phyloP scores from a whole-genome alignment of 306 rosid species.

The Myrica gale region DNA sequence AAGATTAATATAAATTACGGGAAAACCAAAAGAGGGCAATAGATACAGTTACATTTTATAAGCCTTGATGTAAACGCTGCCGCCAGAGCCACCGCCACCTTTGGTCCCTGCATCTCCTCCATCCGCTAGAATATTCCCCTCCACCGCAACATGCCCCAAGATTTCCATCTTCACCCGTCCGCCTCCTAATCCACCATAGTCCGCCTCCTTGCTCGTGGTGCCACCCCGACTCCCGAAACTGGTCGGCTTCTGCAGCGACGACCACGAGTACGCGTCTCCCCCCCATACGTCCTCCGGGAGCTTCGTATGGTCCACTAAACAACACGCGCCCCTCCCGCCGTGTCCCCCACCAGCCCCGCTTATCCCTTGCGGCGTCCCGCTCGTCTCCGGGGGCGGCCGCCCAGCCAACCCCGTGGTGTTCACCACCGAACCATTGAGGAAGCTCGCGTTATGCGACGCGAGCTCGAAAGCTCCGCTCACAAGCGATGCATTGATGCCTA shows the following conservation, averaged over 20 bases:
- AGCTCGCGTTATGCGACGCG: constrained; percentile 61
- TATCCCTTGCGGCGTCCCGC: constrained; percentile 88
- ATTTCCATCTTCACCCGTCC: constrained; percentile 61
- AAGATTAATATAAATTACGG: background rate
- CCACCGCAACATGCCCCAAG: constrained; percentile 55
- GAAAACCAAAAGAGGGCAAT: constrained; percentile 17
- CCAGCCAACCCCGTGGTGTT: constrained; percentile 87
- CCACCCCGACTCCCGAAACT: constrained; percentile 89
- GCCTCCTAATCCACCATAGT: constrained; percentile 90
- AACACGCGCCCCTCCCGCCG: constrained; percentile 96
- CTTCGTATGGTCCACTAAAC: constrained; percentile 67
- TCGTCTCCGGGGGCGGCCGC: constrained; percentile 87
- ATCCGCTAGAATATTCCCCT: constrained; percentile 75
- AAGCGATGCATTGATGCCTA: constrained; percentile 72
- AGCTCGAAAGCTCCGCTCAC: constrained; percentile 77
- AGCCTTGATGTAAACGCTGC: constrained; percentile 89
- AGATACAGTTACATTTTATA: constrained; percentile 63
- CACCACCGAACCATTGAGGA: constrained; percentile 65
- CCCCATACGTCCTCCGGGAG: constrained; percentile 99
- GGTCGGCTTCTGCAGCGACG: constrained; percentile 66
- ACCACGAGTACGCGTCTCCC: constrained; percentile 94
- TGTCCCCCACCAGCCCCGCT: constrained; percentile 93
- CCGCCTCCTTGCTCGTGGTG: constrained; percentile 70
- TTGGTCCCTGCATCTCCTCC: constrained; percentile 79
- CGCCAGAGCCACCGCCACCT: constrained; percentile 99